Evolutionary conservation across 176 grass and related monocot genomes (phyloP).

Genomic region (Elymus sibiricus): DNA sequence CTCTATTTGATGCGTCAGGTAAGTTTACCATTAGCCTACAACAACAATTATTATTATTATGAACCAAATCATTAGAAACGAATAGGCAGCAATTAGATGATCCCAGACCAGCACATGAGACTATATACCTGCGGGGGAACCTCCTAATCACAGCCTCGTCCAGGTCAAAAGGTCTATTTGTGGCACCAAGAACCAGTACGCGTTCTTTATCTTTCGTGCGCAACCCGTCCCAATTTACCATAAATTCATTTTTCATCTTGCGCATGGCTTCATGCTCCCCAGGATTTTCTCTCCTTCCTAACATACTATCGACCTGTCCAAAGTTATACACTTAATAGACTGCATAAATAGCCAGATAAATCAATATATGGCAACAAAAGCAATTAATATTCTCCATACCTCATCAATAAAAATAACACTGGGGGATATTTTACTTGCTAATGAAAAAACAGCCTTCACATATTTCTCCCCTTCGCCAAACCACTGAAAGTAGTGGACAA

Average conservation of each 20-base stretch:
- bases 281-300: constrained; percentile 98
- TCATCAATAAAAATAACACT: constrained; percentile 99
- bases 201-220: constrained; percentile 98
- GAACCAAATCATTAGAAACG: constrained; percentile 11
- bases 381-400: constrained; percentile 42
- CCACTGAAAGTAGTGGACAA: constrained; percentile 63
- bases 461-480: constrained; percentile 99
- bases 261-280: constrained; percentile 99
- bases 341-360: not conserved
- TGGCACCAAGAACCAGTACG: constrained; percentile 96
- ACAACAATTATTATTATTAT: constrained; percentile 3
- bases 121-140: constrained; percentile 88
- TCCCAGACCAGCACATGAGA: not conserved
- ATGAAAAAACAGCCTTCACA: constrained; percentile 95
- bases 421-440: constrained; percentile 97
- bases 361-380: not conserved
- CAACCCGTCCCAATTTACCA: constrained; percentile 97
- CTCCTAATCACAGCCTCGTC: constrained; percentile 99
- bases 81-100: not conserved
- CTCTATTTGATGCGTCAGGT: constrained; percentile 88
- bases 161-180: constrained; percentile 98
- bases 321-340: constrained; percentile 1
- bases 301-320: constrained; percentile 94
- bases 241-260: constrained; percentile 99
- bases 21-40: constrained; percentile 99